Percentiles rank a stretch among this genome's conserved stretches.
Evolutionary conservation across 1,139 yeast genomes (phyloP).

Genomic region (Geotrichum macrosporum): DNA sequence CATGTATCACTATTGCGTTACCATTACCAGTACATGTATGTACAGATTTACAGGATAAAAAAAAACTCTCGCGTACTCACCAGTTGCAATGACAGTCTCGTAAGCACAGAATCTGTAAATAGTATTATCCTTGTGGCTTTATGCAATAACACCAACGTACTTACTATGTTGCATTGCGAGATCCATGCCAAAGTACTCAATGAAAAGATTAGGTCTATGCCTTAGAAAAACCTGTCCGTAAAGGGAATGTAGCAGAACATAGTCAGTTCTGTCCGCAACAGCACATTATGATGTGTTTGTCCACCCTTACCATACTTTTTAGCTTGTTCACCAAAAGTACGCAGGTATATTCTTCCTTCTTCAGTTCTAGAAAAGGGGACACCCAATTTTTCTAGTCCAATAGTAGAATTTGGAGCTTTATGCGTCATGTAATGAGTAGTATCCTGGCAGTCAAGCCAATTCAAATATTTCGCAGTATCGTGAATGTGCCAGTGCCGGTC

Average conservation of each 20-base stretch:
- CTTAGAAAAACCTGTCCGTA: conserved; percentile 96
- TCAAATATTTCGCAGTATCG: conserved; percentile 98
- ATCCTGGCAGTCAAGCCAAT: conserved; percentile 99
- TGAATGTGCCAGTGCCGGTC: conserved; percentile 99
- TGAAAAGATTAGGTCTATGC: conserved; percentile 96
- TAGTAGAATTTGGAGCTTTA: conserved; percentile 94
- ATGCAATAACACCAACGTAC: conserved; percentile 95
- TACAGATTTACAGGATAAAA: conserved; percentile 98
- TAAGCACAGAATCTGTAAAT: conserved; percentile 96
- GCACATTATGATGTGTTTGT: conserved; percentile 99
- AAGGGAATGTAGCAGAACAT: conserved; percentile 89
- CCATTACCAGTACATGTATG: conserved; percentile 99
- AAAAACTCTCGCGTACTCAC: conserved; percentile 98
- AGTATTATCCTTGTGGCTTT: conserved; percentile 98
- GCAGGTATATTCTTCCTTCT: conserved; percentile 94
- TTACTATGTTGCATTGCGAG: conserved; percentile 92
- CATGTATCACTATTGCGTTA: conserved; percentile 95
- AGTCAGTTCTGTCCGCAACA: conserved; percentile 99
- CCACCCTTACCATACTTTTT: conserved; percentile 97
- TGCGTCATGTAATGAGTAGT: conserved; percentile 99
- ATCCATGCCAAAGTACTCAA: conserved; percentile 95
- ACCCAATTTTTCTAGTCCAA: conserved; percentile 96
- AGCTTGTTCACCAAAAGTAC: conserved; percentile 98
- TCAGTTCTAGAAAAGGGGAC: conserved; percentile 97
- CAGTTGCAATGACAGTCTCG: conserved; percentile 94